Conservation (phyloP, 2,329 filamentous ascomycete species). For the Coniochaeta prunicola region DNA sequence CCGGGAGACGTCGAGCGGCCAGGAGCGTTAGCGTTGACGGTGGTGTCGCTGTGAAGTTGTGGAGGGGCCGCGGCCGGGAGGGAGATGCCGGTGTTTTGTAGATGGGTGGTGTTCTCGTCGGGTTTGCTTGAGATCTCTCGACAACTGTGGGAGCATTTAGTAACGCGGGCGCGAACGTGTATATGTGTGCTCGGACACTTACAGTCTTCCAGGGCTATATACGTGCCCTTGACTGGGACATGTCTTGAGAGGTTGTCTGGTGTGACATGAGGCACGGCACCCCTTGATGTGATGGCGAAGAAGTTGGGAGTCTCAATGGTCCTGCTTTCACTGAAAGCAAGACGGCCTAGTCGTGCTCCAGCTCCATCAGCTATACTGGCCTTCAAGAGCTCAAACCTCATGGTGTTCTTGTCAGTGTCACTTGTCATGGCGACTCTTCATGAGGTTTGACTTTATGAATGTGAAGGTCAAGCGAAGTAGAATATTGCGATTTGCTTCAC, state of each 20-base stretch:
- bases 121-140: conserved; percentile 33
- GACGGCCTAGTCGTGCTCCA: conserved; percentile 58
- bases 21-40: conserved; percentile 61
- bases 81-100: conserved; percentile 24
- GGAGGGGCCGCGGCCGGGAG: conserved; percentile 47
- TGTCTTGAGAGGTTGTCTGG: conserved; percentile 70
- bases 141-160: conserved; percentile 35
- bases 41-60: conserved; percentile 70
- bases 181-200: conserved; percentile 29
- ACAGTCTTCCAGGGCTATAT: conserved; percentile 92
- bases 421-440: conserved; percentile 8
- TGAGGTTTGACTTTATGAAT: conserved; percentile 11
- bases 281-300: conserved; percentile 73
- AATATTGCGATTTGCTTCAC: neutral
- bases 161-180: neutral
- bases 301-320: conserved; percentile 78
- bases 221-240: conserved; percentile 60
- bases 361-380: conserved; percentile 27
- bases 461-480: neutral
- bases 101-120: conserved; percentile 40
- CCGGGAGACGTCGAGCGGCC: conserved; percentile 69
- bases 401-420: conserved; percentile 13
- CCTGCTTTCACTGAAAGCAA: conserved; percentile 55
- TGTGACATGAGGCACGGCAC: conserved; percentile 78
- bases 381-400: conserved; percentile 41